Evolutionary conservation across 2,329 filamentous ascomycete genomes (phyloP), one percentile per base, ranked within the genome.

Genomic region (Cladosporium sp.): DNA sequence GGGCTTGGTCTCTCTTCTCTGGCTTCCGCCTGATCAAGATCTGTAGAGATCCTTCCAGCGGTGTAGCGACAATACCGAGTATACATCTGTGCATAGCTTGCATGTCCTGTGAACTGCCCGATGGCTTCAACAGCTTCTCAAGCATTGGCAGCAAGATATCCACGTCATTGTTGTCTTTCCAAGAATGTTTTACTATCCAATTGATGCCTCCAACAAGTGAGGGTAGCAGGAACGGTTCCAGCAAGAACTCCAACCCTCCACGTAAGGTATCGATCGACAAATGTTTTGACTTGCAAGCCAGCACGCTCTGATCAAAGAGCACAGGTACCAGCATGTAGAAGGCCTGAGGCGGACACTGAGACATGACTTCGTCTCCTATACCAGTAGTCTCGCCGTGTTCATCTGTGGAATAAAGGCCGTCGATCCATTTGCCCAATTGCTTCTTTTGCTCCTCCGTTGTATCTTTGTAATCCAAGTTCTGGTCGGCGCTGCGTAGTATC

Each of bases 241-340:
- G 85, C 11, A 94, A 79, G 67, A 92, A 91, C 74, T 93, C 90
- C 6, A 94, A 76, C 1, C 90, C 90, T 12, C 84, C 83, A 70
- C 88, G 90, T 0, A 94, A 79, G 37, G 81, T 84, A 39, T 92
- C 87, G 45, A 90, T 83, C 1, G 82, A 82, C 4, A 95, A 73
- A 40, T 84, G 79, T 5, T 85, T 85, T 1, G 80, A 80, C n/a
- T 83, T 83, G 64, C 85, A 86, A 1, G 88, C 90, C 37, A 88
- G 76, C 0, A 91, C 83, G 42, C 88, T 90, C 65, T 91, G 88
- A 64, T 88, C 82, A 69, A 93, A 92, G 0, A 94, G 75, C 0
- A 88, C 88, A 1, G 90, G 88, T 14, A 92, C 85, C 3, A 94
- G 79, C 17, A 89, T 76, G 66, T 93, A 93, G 69, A 94, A 94